These are phyloP conservation scores for Adansonia grandidieri DNA, from an alignment of 441 rosid genomes.

Conservation along the genomic window DNA sequence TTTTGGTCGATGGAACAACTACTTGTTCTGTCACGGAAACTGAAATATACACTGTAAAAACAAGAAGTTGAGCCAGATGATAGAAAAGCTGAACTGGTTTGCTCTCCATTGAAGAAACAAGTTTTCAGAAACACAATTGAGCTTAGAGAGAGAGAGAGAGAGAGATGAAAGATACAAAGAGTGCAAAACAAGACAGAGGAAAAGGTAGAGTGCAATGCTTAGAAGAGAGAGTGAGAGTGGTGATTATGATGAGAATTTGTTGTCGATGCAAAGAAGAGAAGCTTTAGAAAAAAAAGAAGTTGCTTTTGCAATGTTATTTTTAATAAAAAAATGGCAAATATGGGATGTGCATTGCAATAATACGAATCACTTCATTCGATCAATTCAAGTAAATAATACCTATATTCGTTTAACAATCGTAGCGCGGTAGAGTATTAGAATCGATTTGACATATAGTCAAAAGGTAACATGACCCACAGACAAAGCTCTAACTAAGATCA, in stretches of 20 bases:
- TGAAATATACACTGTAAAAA: slow-evolving; percentile 37
- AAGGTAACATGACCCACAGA: slow-evolving; percentile 42
- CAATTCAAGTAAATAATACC: too few species aligned
- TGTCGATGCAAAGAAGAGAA: slow-evolving; percentile 40
- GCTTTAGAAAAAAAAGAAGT: slow-evolving; percentile 56
- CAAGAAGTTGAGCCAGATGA: slow-evolving; percentile 36
- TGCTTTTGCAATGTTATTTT: slow-evolving; percentile 30
- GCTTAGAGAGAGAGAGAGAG: slow-evolving; percentile 10
- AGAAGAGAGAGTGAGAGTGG: slow-evolving; percentile 37
- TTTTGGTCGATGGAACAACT: slow-evolving; percentile 52
- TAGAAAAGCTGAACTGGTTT: slow-evolving; percentile 41
- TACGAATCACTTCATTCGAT: not conserved
- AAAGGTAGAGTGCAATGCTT: slow-evolving; percentile 27
- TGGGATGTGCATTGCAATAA: slow-evolving; percentile 2
- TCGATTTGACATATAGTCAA: slow-evolving; percentile 54
- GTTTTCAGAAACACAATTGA: slow-evolving; percentile 15
- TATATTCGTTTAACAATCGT: too few species aligned
- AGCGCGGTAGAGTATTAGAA: too few species aligned
- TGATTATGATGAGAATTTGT: slow-evolving; percentile 53
- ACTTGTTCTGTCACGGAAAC: slow-evolving; percentile 40
- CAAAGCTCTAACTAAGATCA: slow-evolving; percentile 38
- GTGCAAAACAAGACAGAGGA: slow-evolving; percentile 24
- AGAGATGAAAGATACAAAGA: not conserved
- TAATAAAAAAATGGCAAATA: slow-evolving; percentile 18
- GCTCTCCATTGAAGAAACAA: slow-evolving; percentile 60